phyloP scores from a whole-genome alignment of 2,329 filamentous ascomycete genomes.

The Sclerotinia borealis region DNA sequence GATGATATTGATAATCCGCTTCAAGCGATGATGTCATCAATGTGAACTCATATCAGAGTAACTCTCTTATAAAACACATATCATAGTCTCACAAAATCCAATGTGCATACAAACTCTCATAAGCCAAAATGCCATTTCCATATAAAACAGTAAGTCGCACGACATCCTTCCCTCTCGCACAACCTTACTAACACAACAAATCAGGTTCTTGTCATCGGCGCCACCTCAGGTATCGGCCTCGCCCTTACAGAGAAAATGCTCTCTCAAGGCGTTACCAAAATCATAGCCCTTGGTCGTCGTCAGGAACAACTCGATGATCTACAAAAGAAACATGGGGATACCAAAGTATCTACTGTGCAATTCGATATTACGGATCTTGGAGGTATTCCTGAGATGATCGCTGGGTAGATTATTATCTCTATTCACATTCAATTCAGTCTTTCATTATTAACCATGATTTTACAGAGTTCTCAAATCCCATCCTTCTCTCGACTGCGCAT shows the following conservation, averaged over 20 bases:
- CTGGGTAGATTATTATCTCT: background rate
- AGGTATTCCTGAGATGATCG: background rate
- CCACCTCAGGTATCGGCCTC: conserved; percentile 48
- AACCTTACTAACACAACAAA: conserved; percentile 27
- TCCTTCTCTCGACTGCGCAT: conserved; percentile 29
- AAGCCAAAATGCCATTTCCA: background rate
- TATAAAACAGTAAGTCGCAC: background rate
- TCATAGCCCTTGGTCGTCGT: conserved; percentile 50
- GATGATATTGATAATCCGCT: background rate
- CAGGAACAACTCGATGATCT: conserved; percentile 38
- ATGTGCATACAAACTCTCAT: background rate
- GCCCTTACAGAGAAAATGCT: conserved; percentile 41
- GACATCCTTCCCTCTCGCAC: too few species aligned
- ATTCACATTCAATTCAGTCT: background rate
- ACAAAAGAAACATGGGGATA: conserved; percentile 28
- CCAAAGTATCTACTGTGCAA: background rate
- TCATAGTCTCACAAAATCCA: background rate
- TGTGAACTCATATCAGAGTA: background rate
- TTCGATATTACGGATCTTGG: conserved; percentile 14
- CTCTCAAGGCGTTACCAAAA: conserved; percentile 39
- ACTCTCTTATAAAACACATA: background rate
- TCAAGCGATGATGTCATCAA: background rate
- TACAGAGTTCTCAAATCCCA: conserved; percentile 2
- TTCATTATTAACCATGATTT: background rate
- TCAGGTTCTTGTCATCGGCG: conserved; percentile 48